phyloP scores from a whole-genome alignment of 140 eudicot genomes.

The Bidens hawaiensis region DNA sequence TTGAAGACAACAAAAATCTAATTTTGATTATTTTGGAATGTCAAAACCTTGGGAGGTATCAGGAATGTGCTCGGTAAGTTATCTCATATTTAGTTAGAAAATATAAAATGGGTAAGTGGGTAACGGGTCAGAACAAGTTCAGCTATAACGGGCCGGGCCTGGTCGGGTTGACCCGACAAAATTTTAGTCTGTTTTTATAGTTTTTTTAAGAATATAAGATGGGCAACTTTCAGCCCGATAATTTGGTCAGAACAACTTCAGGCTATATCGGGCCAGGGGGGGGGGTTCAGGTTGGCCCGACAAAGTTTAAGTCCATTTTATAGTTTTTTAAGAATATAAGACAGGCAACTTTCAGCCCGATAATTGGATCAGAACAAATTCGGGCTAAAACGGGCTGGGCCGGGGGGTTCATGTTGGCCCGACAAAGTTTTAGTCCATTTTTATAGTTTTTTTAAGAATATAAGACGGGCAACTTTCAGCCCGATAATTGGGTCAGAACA shows the following conservation, averaged over 20 bases:
- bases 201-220: not conserved
- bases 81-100: not conserved
- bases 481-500: no score
- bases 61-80: slow-evolving; percentile 83
- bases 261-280: not conserved
- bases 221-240: not conserved
- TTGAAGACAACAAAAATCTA: slow-evolving; percentile 78
- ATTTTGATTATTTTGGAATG: slow-evolving; percentile 74
- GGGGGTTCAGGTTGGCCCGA: not conserved
- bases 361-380: no score
- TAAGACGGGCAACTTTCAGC: no score
- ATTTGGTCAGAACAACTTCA: not conserved
- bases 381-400: no score
- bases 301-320: not conserved
- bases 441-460: no score
- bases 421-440: no score
- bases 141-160: not conserved
- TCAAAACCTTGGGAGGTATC: slow-evolving; percentile 61
- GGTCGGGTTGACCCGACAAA: not conserved
- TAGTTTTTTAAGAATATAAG: not conserved
- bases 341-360: not conserved
- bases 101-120: no score
- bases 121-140: not conserved
- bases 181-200: not conserved
- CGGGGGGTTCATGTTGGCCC: no score